These are phyloP conservation scores for Helicocarpus griseus DNA, from an alignment of 2,329 filamentous ascomycete species.

Conservation along the genomic window DNA sequence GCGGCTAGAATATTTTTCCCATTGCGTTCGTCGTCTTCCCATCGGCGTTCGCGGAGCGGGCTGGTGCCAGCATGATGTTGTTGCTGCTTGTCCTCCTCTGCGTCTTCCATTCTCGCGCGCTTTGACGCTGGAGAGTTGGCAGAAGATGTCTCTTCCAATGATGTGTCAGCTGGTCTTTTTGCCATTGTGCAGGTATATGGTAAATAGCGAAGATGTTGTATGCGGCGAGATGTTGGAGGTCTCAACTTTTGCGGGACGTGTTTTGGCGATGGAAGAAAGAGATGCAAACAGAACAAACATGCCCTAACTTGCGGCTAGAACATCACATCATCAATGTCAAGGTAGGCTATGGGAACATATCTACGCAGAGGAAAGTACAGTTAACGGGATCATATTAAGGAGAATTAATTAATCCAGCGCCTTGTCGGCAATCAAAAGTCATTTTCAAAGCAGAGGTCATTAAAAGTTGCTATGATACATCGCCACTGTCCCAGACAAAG, in stretches of 20 bases:
- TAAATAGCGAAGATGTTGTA: background rate
- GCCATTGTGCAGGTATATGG: constrained; percentile 26
- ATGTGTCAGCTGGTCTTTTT: constrained; percentile 38
- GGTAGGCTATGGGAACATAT: background rate
- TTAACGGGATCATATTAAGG: background rate
- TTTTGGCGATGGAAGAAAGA: background rate
- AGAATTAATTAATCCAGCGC: background rate
- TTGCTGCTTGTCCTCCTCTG: constrained; percentile 12
- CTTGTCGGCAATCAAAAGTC: constrained; percentile 14
- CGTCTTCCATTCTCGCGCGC: constrained; percentile 33
- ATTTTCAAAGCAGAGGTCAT: constrained; percentile 16
- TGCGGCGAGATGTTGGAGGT: background rate
- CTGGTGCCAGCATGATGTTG: constrained; percentile 1
- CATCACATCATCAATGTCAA: too few species aligned
- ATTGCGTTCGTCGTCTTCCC: constrained; percentile 28
- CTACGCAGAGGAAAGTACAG: background rate
- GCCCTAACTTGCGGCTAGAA: too few species aligned
- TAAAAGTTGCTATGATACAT: constrained; percentile 22
- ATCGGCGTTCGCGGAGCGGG: constrained; percentile 13
- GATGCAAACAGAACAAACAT: constrained; percentile 16
- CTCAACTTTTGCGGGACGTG: background rate
- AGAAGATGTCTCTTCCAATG: constrained; percentile 27
- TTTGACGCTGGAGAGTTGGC: constrained; percentile 35
- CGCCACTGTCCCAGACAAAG: constrained; percentile 17
- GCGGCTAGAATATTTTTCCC: constrained; percentile 41